phyloP scores from a whole-genome alignment of 2,329 filamentous ascomycete genomes.

The Botrytis elliptica region DNA sequence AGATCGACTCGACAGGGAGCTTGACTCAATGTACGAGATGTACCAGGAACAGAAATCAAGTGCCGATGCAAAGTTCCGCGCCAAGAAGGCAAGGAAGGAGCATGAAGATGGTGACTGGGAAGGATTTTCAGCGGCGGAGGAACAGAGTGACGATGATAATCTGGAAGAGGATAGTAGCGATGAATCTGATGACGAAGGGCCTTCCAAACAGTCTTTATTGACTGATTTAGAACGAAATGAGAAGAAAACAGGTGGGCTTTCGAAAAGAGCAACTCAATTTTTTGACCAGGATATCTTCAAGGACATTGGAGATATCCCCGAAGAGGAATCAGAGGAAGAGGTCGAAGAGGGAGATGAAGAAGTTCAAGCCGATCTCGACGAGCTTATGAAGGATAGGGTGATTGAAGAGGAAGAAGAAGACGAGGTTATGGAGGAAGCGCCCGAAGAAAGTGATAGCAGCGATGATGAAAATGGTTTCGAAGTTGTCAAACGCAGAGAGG shows the following conservation, averaged over 20 bases:
- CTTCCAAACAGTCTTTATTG: slow-evolving; percentile 51
- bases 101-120: slow-evolving; percentile 89
- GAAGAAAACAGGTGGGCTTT: slow-evolving; percentile 60
- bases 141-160: slow-evolving; percentile 56
- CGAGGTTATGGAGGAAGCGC: slow-evolving; percentile 26
- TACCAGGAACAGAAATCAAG: slow-evolving; percentile 80
- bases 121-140: slow-evolving; percentile 70
- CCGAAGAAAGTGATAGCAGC: slow-evolving; percentile 26
- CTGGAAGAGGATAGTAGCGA: slow-evolving; percentile 62
- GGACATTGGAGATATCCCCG: slow-evolving; percentile 67
- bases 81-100: slow-evolving; percentile 82
- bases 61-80: slow-evolving; percentile 80
- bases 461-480: slow-evolving; percentile 57
- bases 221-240: slow-evolving; percentile 60
- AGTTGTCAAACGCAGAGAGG: slow-evolving; percentile 52
- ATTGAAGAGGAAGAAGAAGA: slow-evolving; percentile 38
- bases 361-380: slow-evolving; percentile 41
- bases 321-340: slow-evolving; percentile 50
- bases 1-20: slow-evolving; percentile 77
- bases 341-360: slow-evolving; percentile 45
- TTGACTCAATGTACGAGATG: slow-evolving; percentile 83
- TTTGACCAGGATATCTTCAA: slow-evolving; percentile 96
- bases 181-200: slow-evolving; percentile 56
- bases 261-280: slow-evolving; percentile 80
- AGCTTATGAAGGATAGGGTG: slow-evolving; percentile 33